Percentiles rank a stretch among this genome's conserved stretches.
These are phyloP conservation scores for Pochonia chlamydosporia DNA, from an alignment of 2,329 filamentous ascomycete genomes.

Conservation along the genomic window DNA sequence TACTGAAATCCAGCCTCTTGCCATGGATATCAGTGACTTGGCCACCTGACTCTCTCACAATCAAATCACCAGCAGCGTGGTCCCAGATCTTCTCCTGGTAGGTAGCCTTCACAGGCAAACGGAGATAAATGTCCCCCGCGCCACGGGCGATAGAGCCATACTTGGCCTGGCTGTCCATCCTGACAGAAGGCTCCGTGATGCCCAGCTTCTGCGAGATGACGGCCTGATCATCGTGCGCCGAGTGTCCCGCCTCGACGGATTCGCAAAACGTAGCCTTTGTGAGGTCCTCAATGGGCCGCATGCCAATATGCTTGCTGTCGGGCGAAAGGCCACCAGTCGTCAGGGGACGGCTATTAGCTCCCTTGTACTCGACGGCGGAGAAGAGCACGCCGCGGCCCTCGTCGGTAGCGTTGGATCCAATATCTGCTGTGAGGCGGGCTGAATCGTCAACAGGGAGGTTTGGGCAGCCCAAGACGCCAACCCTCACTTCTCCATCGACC, in stretches of 20 bases:
- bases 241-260: constrained; percentile 90
- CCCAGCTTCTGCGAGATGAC: constrained; percentile 74
- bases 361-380: constrained; percentile 72
- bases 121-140: constrained; percentile 89
- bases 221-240: constrained; percentile 80
- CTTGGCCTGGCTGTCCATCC: constrained; percentile 98
- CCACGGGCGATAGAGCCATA: constrained; percentile 93
- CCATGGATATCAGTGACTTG: constrained; percentile 86
- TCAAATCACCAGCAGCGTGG: constrained; percentile 89
- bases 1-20: constrained; percentile 77
- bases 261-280: constrained; percentile 88
- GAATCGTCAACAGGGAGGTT: constrained; percentile 88
- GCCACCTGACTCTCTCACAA: constrained; percentile 90
- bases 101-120: constrained; percentile 75
- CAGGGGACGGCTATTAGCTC: constrained; percentile 74
- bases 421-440: constrained; percentile 51
- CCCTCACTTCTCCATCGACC: constrained; percentile 88
- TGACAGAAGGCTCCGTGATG: constrained; percentile 82
- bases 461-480: constrained; percentile 90
- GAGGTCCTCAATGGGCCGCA: constrained; percentile 72
- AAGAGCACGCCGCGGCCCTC: constrained; percentile 82
- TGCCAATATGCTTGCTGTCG: constrained; percentile 59
- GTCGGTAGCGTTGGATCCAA: constrained; percentile 69
- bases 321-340: constrained; percentile 40
- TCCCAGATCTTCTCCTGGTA: constrained; percentile 99